Evolutionary conservation across 148 eudicot species (phyloP).

Genomic region (Camellia lanceoleosa): DNA sequence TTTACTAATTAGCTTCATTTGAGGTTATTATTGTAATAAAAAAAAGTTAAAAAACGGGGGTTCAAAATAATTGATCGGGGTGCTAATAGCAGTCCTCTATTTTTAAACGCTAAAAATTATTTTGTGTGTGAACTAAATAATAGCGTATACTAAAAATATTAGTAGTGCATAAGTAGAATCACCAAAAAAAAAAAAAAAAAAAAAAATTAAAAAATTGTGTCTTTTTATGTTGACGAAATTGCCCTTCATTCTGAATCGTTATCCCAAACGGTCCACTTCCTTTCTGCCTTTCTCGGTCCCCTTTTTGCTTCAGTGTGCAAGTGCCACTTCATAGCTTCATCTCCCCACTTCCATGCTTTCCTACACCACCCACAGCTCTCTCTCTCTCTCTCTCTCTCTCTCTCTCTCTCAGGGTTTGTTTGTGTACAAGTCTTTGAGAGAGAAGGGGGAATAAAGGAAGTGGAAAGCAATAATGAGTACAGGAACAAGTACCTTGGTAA

Average conservation of each 20-base stretch:
- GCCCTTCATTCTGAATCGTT: neutral
- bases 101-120: no score
- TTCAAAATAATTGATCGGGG: no score
- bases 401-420: conserved; percentile 6
- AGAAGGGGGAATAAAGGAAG: neutral
- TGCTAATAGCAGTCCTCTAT: no score
- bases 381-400: neutral
- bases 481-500: conserved; percentile 53
- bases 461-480: conserved; percentile 26
- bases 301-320: neutral
- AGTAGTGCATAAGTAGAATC: no score
- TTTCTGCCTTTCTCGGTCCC: neutral
- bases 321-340: conserved; percentile 1
- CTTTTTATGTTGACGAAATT: neutral
- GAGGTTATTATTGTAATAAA: no score
- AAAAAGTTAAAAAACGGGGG: no score
- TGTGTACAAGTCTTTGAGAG: neutral
- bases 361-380: no score
- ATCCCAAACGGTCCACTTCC: neutral
- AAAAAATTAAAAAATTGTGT: no score
- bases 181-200: no score
- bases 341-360: neutral
- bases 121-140: no score
- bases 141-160: no score
- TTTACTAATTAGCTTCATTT: no score